phyloP scores from a whole-genome alignment of 805 yeast species.

The Hanseniaspora mollemarum region DNA sequence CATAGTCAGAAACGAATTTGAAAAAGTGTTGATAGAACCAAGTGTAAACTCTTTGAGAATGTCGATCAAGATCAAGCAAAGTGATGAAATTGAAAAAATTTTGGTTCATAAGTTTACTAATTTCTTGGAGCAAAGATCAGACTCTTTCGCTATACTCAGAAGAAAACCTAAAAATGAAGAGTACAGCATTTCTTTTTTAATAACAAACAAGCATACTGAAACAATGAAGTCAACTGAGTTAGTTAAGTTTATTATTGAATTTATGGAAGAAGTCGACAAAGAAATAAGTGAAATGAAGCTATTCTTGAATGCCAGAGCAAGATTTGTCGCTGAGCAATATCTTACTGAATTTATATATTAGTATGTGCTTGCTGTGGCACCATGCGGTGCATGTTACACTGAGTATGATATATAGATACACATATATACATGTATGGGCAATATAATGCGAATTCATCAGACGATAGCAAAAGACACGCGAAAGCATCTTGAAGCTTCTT shows the following conservation, averaged over 20 bases:
- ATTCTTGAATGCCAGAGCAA: constrained; percentile 91
- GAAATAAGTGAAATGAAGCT: constrained; percentile 97
- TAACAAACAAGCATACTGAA: constrained; percentile 91
- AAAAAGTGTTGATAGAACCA: constrained; percentile 83
- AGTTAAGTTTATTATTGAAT: constrained; percentile 93
- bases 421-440: too few relatives aligned
- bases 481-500: too few relatives aligned
- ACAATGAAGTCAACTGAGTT: constrained; percentile 89
- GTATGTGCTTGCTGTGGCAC: neutral
- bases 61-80: constrained; percentile 86
- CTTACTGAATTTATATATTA: constrained; percentile 70
- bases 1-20: constrained; percentile 87
- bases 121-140: constrained; percentile 91
- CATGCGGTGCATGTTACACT: too few relatives aligned
- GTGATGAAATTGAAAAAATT: constrained; percentile 92
- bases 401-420: too few relatives aligned
- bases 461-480: too few relatives aligned
- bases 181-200: constrained; percentile 82
- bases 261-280: constrained; percentile 98
- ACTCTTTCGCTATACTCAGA: constrained; percentile 81
- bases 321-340: constrained; percentile 94
- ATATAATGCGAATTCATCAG: too few relatives aligned
- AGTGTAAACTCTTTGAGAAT: constrained; percentile 86
- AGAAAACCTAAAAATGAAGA: constrained; percentile 73
- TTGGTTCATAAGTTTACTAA: constrained; percentile 90